A percentile compares a stretch with the other conserved stretches of the same genome.
phyloP scores from a whole-genome alignment of 768 basidiomycete genomes.

The Pleurotus platypus region DNA sequence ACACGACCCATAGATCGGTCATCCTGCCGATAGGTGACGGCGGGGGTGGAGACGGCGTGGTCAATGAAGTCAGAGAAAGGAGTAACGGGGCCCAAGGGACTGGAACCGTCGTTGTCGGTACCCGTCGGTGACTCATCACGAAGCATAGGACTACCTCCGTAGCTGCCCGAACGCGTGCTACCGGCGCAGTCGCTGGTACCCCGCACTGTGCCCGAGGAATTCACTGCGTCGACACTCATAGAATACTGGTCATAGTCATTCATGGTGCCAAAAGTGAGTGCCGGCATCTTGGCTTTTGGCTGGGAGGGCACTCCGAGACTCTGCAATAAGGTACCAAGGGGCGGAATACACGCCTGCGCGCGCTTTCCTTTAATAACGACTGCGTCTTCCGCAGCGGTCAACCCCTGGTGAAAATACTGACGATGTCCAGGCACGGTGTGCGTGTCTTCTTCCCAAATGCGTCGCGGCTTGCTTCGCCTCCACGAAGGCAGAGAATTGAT shows the following conservation, averaged over 20 bases:
- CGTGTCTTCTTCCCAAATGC: conserved; percentile 60
- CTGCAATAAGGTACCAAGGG: conserved; percentile 40
- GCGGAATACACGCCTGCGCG: conserved; percentile 86
- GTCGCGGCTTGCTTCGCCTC: conserved; percentile 65
- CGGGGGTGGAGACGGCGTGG: conserved; percentile 54
- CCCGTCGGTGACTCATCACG: conserved; percentile 59
- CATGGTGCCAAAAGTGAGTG: conserved; percentile 3
- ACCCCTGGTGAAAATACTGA: conserved; percentile 60
- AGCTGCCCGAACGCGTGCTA: too few species aligned
- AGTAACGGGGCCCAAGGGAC: conserved; percentile 71
- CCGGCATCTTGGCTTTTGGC: conserved; percentile 8
- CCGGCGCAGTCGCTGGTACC: not conserved
- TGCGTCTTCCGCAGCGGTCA: conserved; percentile 74
- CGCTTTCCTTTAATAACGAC: conserved; percentile 80
- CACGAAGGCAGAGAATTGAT: conserved; percentile 67
- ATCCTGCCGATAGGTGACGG: conserved; percentile 1
- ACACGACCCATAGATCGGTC: not conserved
- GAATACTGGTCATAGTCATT: not conserved
- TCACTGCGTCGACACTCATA: not conserved
- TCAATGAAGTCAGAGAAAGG: conserved; percentile 78
- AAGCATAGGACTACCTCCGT: conserved; percentile 43
- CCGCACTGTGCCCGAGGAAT: not conserved
- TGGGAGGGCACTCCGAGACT: conserved; percentile 15
- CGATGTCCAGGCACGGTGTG: conserved; percentile 19
- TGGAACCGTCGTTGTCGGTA: conserved; percentile 54